Evolutionary conservation across 2,329 filamentous ascomycete genomes (phyloP).

Genomic region (Epichloe brachyelytri): DNA sequence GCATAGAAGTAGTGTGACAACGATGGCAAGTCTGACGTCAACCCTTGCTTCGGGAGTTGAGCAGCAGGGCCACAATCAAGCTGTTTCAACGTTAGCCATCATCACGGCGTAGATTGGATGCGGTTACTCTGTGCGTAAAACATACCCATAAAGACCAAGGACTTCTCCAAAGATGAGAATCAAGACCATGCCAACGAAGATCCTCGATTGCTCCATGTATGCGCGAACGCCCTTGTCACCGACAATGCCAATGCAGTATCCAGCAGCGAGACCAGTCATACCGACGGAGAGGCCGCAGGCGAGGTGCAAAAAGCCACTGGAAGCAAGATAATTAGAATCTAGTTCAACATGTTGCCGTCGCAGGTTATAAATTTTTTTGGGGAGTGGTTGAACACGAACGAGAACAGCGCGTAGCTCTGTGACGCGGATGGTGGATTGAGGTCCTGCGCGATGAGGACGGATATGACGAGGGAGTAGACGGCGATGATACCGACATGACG

Average conservation of each 20-base stretch:
- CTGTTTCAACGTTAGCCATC: conserved; percentile 28
- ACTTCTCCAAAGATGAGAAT: conserved; percentile 99
- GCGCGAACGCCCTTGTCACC: conserved; percentile 88
- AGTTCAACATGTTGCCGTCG: neutral
- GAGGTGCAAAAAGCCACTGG: conserved; percentile 82
- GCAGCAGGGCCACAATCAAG: conserved; percentile 82
- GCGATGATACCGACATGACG: conserved; percentile 98
- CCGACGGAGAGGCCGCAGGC: conserved; percentile 84
- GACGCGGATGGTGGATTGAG: conserved; percentile 53
- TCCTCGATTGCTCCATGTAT: conserved; percentile 90
- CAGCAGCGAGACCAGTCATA: conserved; percentile 81
- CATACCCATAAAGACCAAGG: conserved; percentile 87
- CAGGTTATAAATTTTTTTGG: neutral
- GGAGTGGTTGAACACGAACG: conserved; percentile 33
- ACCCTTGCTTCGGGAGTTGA: conserved; percentile 74
- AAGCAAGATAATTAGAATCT: conserved; percentile 8
- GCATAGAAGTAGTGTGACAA: neutral
- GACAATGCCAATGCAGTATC: conserved; percentile 92
- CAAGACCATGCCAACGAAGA: conserved; percentile 97
- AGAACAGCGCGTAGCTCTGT: conserved; percentile 71
- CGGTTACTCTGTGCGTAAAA: conserved; percentile 5
- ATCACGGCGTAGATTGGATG: neutral
- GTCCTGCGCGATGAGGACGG: conserved; percentile 88
- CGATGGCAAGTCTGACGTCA: conserved; percentile 19
- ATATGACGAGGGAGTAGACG: conserved; percentile 93